Base-by-base conservation (phyloP, 805 yeast species). In the Blastobotrys attinorum region DNA sequence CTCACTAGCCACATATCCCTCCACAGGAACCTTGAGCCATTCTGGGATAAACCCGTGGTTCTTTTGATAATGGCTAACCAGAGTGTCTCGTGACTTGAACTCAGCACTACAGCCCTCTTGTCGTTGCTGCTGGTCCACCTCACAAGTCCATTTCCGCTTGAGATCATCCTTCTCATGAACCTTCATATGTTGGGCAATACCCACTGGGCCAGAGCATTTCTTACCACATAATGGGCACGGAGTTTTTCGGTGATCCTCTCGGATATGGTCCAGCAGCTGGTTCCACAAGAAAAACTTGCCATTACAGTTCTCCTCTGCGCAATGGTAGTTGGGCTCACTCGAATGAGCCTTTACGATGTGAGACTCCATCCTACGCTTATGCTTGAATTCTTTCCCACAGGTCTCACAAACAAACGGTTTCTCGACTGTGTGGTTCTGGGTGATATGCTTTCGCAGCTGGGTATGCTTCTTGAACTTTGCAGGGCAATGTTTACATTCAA, bases 381-480 rank as follows among this genome's bases (percentile, higher is more conserved):
- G 69, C 31, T 70, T 70, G 52, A 83, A 87, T 1, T 65, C 59
- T 55, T 79, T 79, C 16, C 72, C 75, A 63, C 98, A 90, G 57
- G 92, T 83, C 1, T 70, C 65, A 38, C 84, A 65, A 17, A 62
- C 60, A 48, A 50, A 60, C 23, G 51, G 50, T 44, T 71, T 60
- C 31, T 72, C 65, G 40, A 64, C 61, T 31, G 72, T 69, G 64
- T 89, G 97, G 2, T 72, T 73, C 3, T 79, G 64, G 23, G 75
- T 63, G 1, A 79, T 64, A 61, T 92, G 97, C 38, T 81, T 82
- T 42, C 84, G 71, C 45, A 87, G 67, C 13, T 85, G 79, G 47
- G 83, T 85, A 60, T 82, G 86, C 52, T 82, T 83, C 56, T 79
- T 75, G 55, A 87, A 90, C 0, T 78, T 60, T 51, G 78, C 85